Conservation (phyloP, 495 filamentous ascomycete species). For the Daldinia vernicosa region DNA sequence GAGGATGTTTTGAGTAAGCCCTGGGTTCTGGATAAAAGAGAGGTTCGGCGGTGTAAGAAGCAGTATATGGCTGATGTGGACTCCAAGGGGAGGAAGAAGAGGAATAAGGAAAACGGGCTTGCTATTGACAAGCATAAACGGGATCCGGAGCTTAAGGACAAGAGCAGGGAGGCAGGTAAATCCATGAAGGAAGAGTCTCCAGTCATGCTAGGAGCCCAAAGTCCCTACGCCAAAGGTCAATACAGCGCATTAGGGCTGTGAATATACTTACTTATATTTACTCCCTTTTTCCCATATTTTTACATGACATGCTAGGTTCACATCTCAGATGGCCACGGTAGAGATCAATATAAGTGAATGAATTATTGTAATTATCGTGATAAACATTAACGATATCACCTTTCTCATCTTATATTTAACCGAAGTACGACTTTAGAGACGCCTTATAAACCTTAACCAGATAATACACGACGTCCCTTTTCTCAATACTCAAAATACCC, state of each 20-base stretch:
- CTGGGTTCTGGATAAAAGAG: constrained; percentile 68
- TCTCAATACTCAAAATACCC: too few species aligned
- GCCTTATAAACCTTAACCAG: too few species aligned
- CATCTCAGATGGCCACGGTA: not conserved
- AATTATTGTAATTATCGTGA: not conserved
- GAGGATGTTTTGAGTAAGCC: constrained; percentile 70
- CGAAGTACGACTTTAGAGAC: too few species aligned
- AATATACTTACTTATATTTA: constrained; percentile 1
- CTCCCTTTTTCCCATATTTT: not conserved
- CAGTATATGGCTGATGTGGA: constrained; percentile 54
- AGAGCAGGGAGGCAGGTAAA: constrained; percentile 11
- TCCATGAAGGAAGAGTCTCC: constrained; percentile 14
- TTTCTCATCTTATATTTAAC: too few species aligned
- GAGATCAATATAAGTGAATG: not conserved
- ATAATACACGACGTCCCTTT: too few species aligned
- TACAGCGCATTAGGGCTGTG: constrained; percentile 43
- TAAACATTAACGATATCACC: too few species aligned
- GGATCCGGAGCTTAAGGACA: not conserved
- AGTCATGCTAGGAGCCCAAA: not conserved
- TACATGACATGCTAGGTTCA: not conserved
- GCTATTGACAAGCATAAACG: not conserved
- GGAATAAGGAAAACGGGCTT: constrained; percentile 45
- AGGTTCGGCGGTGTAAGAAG: constrained; percentile 63
- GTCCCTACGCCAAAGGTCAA: constrained; percentile 17
- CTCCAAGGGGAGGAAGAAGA: constrained; percentile 49